These are phyloP conservation scores for Xylariaceae sp. DNA, from an alignment of 2,329 filamentous ascomycete genomes.

Conservation along the genomic window DNA sequence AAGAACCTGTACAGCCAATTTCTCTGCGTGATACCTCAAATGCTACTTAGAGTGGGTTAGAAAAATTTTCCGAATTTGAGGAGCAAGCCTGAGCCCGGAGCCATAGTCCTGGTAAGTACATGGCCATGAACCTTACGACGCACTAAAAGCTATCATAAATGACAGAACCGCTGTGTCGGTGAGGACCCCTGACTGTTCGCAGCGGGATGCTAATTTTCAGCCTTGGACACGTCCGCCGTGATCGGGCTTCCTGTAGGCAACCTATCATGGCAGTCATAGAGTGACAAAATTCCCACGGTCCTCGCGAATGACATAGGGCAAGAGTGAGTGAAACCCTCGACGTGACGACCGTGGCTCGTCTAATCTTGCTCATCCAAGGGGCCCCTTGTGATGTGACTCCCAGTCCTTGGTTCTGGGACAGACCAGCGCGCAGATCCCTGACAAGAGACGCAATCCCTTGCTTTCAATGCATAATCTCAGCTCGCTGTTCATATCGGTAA, in stretches of 20 bases:
- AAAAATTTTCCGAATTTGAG: background rate
- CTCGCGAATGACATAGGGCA: background rate
- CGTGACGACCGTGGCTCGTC: background rate
- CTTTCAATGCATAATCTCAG: background rate
- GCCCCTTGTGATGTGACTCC: background rate
- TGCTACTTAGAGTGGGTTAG: background rate
- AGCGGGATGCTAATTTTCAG: slow-evolving; percentile 4
- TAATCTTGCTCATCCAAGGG: background rate
- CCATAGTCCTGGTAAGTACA: background rate
- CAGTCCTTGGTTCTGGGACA: background rate
- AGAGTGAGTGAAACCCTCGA: background rate
- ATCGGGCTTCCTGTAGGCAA: too few species aligned
- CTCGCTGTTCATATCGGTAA: background rate
- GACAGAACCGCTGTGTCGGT: slow-evolving; percentile 11
- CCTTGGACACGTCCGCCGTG: background rate
- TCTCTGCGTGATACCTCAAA: background rate
- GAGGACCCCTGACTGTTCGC: slow-evolving; percentile 3
- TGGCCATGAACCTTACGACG: slow-evolving; percentile 4
- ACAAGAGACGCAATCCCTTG: background rate
- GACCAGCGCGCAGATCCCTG: background rate
- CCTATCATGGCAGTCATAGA: too few species aligned
- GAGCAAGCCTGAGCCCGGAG: background rate
- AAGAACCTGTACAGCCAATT: background rate
- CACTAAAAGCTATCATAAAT: slow-evolving; percentile 17
- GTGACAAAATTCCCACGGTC: background rate